phyloP scores from a whole-genome alignment of 768 basidiomycete species.

The Serpula lacrymans region DNA sequence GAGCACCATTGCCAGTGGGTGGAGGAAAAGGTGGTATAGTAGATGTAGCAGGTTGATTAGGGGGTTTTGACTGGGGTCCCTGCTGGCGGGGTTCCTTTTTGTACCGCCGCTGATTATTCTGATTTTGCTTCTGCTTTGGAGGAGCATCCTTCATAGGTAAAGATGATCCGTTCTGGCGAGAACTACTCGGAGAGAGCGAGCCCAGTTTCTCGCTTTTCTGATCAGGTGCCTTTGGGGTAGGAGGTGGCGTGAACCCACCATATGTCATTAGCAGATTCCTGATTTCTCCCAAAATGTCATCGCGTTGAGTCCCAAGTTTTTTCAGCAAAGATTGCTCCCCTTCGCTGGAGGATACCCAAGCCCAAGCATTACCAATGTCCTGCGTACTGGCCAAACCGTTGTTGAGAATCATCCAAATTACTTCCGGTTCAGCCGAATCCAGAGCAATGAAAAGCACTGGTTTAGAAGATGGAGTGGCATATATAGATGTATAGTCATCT shows the following conservation, averaged over 20 bases:
- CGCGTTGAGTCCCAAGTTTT: conserved; percentile 20
- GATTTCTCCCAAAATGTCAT: conserved; percentile 46
- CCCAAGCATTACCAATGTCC: conserved; percentile 53
- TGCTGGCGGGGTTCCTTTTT: conserved; percentile 7
- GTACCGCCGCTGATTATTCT: no score
- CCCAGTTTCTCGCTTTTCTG: conserved; percentile 7
- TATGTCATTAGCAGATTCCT: conserved; percentile 48
- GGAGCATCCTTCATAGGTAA: no score
- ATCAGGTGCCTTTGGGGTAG: conserved; percentile 22
- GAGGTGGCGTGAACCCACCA: conserved; percentile 49
- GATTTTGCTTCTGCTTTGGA: no score
- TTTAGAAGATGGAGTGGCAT: conserved; percentile 36
- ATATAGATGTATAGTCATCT: conserved; percentile 47
- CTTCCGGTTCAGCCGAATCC: conserved; percentile 57
- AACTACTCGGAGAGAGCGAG: no score
- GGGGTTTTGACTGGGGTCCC: background rate
- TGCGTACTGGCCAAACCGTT: conserved; percentile 46
- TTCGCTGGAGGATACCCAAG: conserved; percentile 38
- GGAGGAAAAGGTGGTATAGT: background rate
- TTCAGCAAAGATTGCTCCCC: conserved; percentile 22
- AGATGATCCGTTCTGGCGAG: conserved; percentile 1
- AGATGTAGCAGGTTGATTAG: background rate
- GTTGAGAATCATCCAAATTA: conserved; percentile 62
- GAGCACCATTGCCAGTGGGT: no score
- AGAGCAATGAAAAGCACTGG: conserved; percentile 56